These are phyloP conservation scores for Neoboletus magnificus DNA, from an alignment of 768 basidiomycete genomes.

Conservation along the genomic window DNA sequence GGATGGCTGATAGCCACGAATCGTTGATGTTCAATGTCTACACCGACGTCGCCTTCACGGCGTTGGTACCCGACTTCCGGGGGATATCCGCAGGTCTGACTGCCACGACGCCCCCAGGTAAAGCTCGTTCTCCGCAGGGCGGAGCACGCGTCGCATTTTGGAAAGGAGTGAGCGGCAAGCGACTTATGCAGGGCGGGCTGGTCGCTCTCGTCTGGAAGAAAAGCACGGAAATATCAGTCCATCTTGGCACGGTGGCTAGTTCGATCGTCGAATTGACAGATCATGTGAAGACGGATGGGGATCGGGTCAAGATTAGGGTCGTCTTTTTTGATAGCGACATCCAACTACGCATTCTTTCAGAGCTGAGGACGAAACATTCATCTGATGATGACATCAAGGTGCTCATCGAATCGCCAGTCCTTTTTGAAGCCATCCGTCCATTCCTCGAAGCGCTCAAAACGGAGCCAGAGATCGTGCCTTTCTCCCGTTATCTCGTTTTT, in stretches of 20 bases:
- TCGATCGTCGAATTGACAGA: conserved; percentile 43
- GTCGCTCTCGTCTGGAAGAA: conserved; percentile 56
- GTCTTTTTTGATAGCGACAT: conserved; percentile 62
- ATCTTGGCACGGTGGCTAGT: conserved; percentile 53
- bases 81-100: conserved; percentile 48
- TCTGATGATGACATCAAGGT: conserved; percentile 29
- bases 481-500: conserved; percentile 50
- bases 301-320: conserved; percentile 45
- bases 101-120: conserved; percentile 54
- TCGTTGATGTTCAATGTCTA: conserved; percentile 62
- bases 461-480: conserved; percentile 58
- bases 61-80: conserved; percentile 47
- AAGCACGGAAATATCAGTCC: conserved; percentile 35
- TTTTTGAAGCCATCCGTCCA: conserved; percentile 66
- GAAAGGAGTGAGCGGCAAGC: conserved; percentile 57
- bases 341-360: conserved; percentile 45
- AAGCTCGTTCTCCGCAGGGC: conserved; percentile 41
- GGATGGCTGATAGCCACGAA: conserved; percentile 39
- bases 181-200: conserved; percentile 59
- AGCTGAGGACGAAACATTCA: conserved; percentile 30
- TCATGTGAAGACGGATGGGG: conserved; percentile 33
- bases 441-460: conserved; percentile 60
- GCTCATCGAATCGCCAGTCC: conserved; percentile 58
- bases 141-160: conserved; percentile 51
- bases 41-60: conserved; percentile 47